These are phyloP conservation scores for Talaromyces rugulosus DNA, from an alignment of 2,329 filamentous ascomycete species.

Conservation along the genomic window DNA sequence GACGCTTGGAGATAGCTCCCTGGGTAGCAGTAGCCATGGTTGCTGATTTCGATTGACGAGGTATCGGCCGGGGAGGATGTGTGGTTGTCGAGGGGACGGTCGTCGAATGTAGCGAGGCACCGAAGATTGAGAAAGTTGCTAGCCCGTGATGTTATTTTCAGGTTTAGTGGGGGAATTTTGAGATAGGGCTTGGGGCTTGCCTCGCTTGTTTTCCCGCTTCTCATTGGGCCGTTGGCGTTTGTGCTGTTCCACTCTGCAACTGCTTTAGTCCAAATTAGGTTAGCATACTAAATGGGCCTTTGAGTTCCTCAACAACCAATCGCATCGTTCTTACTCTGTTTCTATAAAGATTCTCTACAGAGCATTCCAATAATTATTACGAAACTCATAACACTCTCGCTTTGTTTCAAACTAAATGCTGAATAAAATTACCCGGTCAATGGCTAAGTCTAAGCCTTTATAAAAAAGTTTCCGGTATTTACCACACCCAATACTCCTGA, in stretches of 20 bases:
- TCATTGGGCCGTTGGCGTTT: slow-evolving; percentile 10
- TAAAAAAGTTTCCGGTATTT: not conserved
- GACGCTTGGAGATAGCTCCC: slow-evolving; percentile 50
- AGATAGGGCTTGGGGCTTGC: slow-evolving; percentile 35
- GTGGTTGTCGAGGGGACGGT: slow-evolving; percentile 21
- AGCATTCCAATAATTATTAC: not conserved
- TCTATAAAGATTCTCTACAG: not conserved
- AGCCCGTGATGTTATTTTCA: slow-evolving; percentile 2
- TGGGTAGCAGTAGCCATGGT: slow-evolving; percentile 47
- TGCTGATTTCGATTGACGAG: slow-evolving; percentile 24
- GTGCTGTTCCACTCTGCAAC: not conserved
- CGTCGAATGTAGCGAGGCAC: slow-evolving; percentile 16
- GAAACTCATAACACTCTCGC: not conserved
- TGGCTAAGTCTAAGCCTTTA: not conserved
- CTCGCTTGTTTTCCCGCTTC: slow-evolving; percentile 28
- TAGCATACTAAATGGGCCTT: not conserved
- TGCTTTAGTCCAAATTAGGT: not conserved
- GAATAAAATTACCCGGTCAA: not conserved
- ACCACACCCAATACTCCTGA: not conserved
- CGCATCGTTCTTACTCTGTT: not conserved
- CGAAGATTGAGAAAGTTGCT: slow-evolving; percentile 22
- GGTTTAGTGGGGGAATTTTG: slow-evolving; percentile 37
- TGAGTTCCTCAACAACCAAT: not conserved
- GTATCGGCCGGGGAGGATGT: slow-evolving; percentile 28
- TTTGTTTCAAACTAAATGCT: not conserved